Conservation (phyloP, 2,329 filamentous ascomycete species). For the Pseudogymnoascus sp. region DNA sequence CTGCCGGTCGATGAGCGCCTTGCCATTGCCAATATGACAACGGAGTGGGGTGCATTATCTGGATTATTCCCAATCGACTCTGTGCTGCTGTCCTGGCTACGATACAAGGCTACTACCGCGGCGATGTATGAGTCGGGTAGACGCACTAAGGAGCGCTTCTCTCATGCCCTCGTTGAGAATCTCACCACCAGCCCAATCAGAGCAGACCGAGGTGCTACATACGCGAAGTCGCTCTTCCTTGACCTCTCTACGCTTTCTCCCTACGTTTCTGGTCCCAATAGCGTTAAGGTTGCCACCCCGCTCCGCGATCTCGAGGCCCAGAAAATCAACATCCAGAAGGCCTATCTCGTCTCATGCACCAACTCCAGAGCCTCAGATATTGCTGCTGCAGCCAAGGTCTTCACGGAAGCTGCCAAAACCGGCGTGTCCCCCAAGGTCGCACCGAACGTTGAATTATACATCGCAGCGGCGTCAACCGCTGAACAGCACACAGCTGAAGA, state of each 20-base stretch:
- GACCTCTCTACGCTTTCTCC: constrained; percentile 78
- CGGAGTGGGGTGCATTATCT: constrained; percentile 67
- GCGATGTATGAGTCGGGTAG: constrained; percentile 49
- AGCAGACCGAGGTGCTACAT: constrained; percentile 69
- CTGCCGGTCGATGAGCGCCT: constrained; percentile 65
- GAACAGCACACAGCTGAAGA: constrained; percentile 75
- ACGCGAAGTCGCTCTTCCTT: constrained; percentile 75
- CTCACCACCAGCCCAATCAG: constrained; percentile 56
- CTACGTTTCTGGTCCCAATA: constrained; percentile 81
- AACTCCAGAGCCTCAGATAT: constrained; percentile 78
- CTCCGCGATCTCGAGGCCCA: constrained; percentile 63
- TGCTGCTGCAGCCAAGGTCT: constrained; percentile 72
- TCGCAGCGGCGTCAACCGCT: constrained; percentile 71
- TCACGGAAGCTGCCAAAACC: constrained; percentile 61
- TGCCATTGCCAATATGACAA: constrained; percentile 73
- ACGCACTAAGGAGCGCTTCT: constrained; percentile 49
- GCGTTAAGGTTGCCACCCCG: constrained; percentile 78
- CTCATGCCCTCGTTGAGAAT: constrained; percentile 63
- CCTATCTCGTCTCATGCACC: constrained; percentile 85
- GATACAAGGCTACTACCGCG: constrained; percentile 64
- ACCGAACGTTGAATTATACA: constrained; percentile 73
- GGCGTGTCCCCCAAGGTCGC: constrained; percentile 63
- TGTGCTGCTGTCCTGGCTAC: constrained; percentile 63
- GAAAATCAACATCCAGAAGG: constrained; percentile 71
- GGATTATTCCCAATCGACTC: constrained; percentile 75